These are phyloP conservation scores for Proliferodiscus dingleyae DNA, from an alignment of 2,329 filamentous ascomycete species.

Conservation along the genomic window DNA sequence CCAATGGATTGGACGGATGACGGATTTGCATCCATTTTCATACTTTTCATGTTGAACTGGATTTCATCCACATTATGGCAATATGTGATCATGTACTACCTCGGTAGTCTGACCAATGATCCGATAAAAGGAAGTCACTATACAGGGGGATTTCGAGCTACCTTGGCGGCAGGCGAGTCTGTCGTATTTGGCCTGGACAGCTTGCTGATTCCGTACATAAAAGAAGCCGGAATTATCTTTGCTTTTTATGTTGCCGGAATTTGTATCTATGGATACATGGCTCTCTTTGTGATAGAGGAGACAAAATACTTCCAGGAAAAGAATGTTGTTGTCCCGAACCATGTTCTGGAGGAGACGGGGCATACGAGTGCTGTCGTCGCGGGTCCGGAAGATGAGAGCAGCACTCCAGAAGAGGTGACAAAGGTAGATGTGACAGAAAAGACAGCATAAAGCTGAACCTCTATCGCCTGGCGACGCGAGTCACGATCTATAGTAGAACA, in stretches of 20 bases:
- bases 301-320: conserved; percentile 8
- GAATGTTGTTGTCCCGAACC: conserved; percentile 9
- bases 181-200: conserved; percentile 7
- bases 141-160: conserved; percentile 7
- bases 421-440: too few species aligned
- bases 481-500: too few species aligned
- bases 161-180: conserved; percentile 5
- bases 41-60: conserved; percentile 22
- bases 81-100: conserved; percentile 28
- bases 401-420: neutral
- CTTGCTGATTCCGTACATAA: conserved; percentile 8
- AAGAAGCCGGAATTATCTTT: conserved; percentile 10
- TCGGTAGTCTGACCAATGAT: conserved; percentile 28
- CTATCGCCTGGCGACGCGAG: too few species aligned
- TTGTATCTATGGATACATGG: conserved; percentile 8
- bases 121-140: conserved; percentile 10
- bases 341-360: conserved; percentile 8
- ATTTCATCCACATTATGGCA: conserved; percentile 26
- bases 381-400: neutral
- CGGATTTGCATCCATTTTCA: conserved; percentile 22
- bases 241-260: conserved; percentile 6
- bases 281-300: conserved; percentile 8
- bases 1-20: conserved; percentile 26
- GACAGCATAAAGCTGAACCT: too few species aligned
- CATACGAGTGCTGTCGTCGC: neutral